Percentiles rank a stretch among this genome's conserved stretches.
These are phyloP conservation scores for Trametes sp. DNA, from an alignment of 1,284 basidiomycete species.

Conservation along the genomic window DNA sequence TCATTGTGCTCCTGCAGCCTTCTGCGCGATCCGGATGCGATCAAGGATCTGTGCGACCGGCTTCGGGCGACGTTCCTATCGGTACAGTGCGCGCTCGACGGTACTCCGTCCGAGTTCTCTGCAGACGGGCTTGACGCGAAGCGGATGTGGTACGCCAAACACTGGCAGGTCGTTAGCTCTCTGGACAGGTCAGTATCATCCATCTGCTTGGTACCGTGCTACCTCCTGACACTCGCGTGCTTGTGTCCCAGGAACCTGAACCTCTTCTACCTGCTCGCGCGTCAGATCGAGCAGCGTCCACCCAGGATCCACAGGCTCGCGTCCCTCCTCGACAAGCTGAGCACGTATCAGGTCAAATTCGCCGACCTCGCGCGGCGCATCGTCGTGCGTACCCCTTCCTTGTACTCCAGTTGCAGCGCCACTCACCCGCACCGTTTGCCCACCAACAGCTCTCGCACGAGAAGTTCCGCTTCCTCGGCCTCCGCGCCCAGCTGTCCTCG, in stretches of 20 bases:
- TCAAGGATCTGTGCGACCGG: slow-evolving; percentile 28
- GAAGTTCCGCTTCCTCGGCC: slow-evolving; percentile 30
- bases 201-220: background rate
- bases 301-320: slow-evolving; percentile 39
- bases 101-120: slow-evolving; percentile 27
- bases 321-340: slow-evolving; percentile 35
- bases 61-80: slow-evolving; percentile 22
- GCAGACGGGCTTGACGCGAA: slow-evolving; percentile 22
- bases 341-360: slow-evolving; percentile 52
- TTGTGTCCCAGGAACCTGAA: slow-evolving; percentile 28
- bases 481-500: slow-evolving; percentile 24
- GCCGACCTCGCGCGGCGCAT: slow-evolving; percentile 34
- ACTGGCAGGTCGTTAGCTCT: slow-evolving; percentile 32
- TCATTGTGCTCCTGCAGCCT: slow-evolving; percentile 34
- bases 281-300: slow-evolving; percentile 30
- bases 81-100: slow-evolving; percentile 32
- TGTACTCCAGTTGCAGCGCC: background rate
- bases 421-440: too few species aligned
- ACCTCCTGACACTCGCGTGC: background rate
- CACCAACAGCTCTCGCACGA: slow-evolving; percentile 33
- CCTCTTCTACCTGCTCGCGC: slow-evolving; percentile 33
- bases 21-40: slow-evolving; percentile 30
- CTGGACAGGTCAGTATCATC: slow-evolving; percentile 27
- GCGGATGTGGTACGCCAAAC: slow-evolving; percentile 33
- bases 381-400: slow-evolving; percentile 20